Conservation (phyloP, 805 yeast genomes). For the Soucietia sequanensis region DNA sequence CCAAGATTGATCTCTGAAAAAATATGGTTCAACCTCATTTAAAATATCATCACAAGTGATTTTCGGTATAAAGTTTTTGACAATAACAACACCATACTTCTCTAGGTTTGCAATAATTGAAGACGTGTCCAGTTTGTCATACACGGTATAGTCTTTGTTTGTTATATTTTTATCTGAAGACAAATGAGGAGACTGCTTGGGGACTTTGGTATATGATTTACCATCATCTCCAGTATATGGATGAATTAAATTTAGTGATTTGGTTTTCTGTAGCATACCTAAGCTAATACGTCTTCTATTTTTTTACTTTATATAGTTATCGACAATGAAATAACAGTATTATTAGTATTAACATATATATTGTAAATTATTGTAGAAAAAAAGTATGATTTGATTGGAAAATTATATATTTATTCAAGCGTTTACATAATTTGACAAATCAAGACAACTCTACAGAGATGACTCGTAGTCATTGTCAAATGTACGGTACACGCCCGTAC, state of each 20-base stretch:
- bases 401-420: too few relatives aligned
- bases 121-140: neutral
- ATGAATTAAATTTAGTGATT: neutral
- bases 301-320: too few relatives aligned
- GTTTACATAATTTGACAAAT: too few relatives aligned
- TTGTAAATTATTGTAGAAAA: too few relatives aligned
- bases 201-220: neutral
- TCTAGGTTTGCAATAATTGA: slow-evolving; percentile 3
- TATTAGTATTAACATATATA: too few relatives aligned
- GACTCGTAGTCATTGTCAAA: too few relatives aligned
- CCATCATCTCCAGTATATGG: neutral
- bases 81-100: slow-evolving; percentile 7
- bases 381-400: too few relatives aligned
- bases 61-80: slow-evolving; percentile 1
- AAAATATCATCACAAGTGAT: slow-evolving; percentile 2
- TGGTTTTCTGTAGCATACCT: too few relatives aligned
- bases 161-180: neutral
- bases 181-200: neutral
- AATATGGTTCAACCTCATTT: slow-evolving; percentile 5
- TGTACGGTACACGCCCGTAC: too few relatives aligned
- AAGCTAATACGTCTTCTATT: too few relatives aligned
- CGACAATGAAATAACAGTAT: too few relatives aligned
- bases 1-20: slow-evolving; percentile 5
- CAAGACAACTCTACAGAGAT: too few relatives aligned
- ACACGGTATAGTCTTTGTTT: neutral